Base-by-base conservation (phyloP, 805 yeast genomes). In the Metschnikowia chrysomelidarum region DNA sequence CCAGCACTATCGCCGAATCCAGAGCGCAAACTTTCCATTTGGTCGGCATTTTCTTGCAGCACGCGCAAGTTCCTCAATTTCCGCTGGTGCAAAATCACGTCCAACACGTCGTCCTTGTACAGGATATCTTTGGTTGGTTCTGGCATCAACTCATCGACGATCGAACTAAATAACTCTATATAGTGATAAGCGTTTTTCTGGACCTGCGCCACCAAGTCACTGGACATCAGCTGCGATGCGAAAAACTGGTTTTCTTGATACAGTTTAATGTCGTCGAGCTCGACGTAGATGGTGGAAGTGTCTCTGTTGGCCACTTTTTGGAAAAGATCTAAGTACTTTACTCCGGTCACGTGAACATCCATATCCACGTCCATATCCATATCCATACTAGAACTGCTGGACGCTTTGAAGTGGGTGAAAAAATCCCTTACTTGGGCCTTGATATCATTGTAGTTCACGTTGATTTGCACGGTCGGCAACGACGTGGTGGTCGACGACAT, bases 1-100 rank as follows among this genome's bases (percentile, higher is more conserved):
- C 28, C 38, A 7, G 45, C 44, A n/a, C 44, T 49, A 12, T 48
- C 56, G 14, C 50, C 42, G 19, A 63, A 57, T 4, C 67, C 67
- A 16, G 51, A 56, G 30, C 71, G 54, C 43, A 67, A 50, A 65
- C 69, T 47, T 62, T 67, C 49, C 44, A 73, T 62, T 52, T 82
- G 88, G 44, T 79, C 82, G 31, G 75, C 70, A 49, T 76, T 72
- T 50, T 84, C 93, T 43, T 76, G 79, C 37, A 77, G 76, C 22
- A 80, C 68, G 43, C 91, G 75, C 48, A 76, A 77, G 59, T 91
- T 91, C 55, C 96, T 75, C 56, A 87, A 75, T 51, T 75, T 78
- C 59, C 99, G 76, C 67, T 93, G 98, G 54, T 87, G 89, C 47
- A 89, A 69, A 38, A 93, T 87, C 40, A 93, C 94, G 55, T 93